Conservation (phyloP, 2,329 filamentous ascomycete genomes). For the Beauveria bassiana region DNA sequence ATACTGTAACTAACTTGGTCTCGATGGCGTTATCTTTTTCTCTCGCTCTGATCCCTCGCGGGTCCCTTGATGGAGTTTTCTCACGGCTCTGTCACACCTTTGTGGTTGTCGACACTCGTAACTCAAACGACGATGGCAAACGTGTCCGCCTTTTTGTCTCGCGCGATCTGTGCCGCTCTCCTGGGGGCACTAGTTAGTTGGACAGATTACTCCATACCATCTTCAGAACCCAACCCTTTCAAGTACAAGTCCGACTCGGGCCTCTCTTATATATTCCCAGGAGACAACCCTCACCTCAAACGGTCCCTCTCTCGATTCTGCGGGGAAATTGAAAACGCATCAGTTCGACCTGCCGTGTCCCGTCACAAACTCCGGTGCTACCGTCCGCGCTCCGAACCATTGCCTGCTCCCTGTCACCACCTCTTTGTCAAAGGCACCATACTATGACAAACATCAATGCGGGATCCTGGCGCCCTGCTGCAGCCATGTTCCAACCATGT, state of each 20-base stretch:
- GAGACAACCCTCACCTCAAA: neutral
- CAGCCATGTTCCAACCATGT: neutral
- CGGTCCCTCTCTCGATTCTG: neutral
- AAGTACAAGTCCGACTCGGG: neutral
- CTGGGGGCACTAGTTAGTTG: too few species aligned
- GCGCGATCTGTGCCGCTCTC: neutral
- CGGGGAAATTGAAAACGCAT: slow-evolving; percentile 1
- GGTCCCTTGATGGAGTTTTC: neutral
- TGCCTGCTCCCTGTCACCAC: neutral
- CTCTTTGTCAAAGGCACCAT: neutral
- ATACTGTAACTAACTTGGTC: slow-evolving; percentile 1
- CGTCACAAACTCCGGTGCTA: neutral
- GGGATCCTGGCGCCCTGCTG: neutral
- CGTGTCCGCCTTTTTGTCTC: neutral
- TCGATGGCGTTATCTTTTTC: slow-evolving; percentile 1
- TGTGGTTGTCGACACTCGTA: neutral
- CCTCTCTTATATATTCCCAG: neutral
- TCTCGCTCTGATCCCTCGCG: neutral
- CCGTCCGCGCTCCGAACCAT: neutral
- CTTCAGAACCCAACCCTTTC: neutral
- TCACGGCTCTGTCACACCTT: neutral
- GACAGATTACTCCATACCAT: neutral
- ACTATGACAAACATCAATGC: slow-evolving; percentile 9
- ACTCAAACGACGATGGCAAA: neutral
- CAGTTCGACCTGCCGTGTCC: neutral